A percentile compares a stretch with the other conserved stretches of the same genome.
phyloP scores from a whole-genome alignment of 257 asterid genomes.

The Asclepias syriaca region DNA sequence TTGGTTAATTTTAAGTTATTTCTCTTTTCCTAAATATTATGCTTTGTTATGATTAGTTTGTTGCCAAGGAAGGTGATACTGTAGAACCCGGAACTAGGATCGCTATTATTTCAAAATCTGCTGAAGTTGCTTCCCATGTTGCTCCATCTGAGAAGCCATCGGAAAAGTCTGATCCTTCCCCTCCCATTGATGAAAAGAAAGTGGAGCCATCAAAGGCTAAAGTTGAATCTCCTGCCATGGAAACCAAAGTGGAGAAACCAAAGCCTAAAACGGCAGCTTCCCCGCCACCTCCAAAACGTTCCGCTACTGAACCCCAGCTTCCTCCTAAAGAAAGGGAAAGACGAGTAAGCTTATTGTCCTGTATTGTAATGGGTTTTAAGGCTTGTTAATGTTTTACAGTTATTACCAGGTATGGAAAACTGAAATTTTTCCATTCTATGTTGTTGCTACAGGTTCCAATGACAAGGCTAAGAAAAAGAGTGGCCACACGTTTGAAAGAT shows the following conservation, averaged over 20 bases:
- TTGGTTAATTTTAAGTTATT: conserved; percentile 13
- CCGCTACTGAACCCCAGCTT: conserved; percentile 85
- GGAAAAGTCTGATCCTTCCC: conserved; percentile 50
- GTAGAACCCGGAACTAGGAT: conserved; percentile 91
- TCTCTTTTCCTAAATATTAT: conserved; percentile 1
- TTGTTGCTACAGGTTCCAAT: conserved; percentile 66
- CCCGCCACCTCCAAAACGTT: conserved; percentile 52
- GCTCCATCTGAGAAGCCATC: conserved; percentile 76
- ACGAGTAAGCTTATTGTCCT: conserved; percentile 48
- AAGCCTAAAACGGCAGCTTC: conserved; percentile 47
- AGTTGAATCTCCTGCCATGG: conserved; percentile 47
- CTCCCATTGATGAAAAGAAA: conserved; percentile 52
- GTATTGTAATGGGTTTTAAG: neutral
- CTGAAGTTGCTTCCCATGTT: conserved; percentile 74
- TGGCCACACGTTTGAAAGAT: conserved; percentile 92
- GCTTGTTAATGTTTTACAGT: neutral
- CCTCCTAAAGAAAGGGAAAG: conserved; percentile 98
- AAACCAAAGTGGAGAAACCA: conserved; percentile 39
- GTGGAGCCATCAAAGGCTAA: conserved; percentile 51
- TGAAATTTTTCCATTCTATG: conserved; percentile 9
- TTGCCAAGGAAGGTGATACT: conserved; percentile 92
- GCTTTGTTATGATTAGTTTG: conserved; percentile 38
- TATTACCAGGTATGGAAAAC: neutral
- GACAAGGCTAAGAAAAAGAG: conserved; percentile 97
- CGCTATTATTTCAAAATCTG: conserved; percentile 86